Percentiles rank a stretch among this genome's conserved stretches.
Evolutionary conservation across 1,284 basidiomycete species (phyloP).

Genomic region (Exobasidium cylindrosporum): DNA sequence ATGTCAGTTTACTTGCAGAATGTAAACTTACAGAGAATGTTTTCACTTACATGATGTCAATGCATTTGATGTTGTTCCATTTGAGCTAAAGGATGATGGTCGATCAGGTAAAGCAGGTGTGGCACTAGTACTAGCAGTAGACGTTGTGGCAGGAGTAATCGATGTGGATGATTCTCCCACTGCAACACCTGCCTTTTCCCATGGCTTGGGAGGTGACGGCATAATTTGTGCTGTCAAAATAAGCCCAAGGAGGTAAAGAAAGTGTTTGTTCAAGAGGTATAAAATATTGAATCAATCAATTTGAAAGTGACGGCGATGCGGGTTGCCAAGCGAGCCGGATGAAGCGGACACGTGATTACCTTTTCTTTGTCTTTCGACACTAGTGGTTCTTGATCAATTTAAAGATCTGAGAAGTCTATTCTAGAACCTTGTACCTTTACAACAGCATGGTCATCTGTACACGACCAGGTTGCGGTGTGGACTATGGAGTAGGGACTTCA

Average conservation of each 20-base stretch:
- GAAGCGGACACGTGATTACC: too few relatives aligned
- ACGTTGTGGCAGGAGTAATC: slow-evolving; percentile 17
- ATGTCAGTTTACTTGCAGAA: neutral
- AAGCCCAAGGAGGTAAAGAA: too few relatives aligned
- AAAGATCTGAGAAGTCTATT: neutral
- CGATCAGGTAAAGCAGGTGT: slow-evolving; percentile 47
- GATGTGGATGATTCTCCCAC: slow-evolving; percentile 29
- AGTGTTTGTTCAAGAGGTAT: too few relatives aligned
- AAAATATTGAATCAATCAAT: too few relatives aligned
- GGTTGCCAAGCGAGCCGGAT: too few relatives aligned
- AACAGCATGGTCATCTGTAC: slow-evolving; percentile 48
- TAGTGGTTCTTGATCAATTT: too few relatives aligned
- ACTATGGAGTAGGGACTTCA: slow-evolving; percentile 23
- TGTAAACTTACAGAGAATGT: neutral
- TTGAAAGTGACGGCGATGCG: too few relatives aligned
- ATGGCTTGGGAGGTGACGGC: slow-evolving; percentile 54
- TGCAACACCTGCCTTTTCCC: slow-evolving; percentile 50
- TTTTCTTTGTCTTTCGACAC: too few relatives aligned
- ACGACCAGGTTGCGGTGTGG: slow-evolving; percentile 48
- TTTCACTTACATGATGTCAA: neutral
- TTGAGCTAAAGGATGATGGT: slow-evolving; percentile 32
- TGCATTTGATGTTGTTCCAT: slow-evolving; percentile 11
- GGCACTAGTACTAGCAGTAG: slow-evolving; percentile 17
- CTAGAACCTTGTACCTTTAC: neutral
- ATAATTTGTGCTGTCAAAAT: too few relatives aligned